Base-by-base conservation (phyloP, 495 filamentous ascomycete species). In the Cladorrhinum samala region DNA sequence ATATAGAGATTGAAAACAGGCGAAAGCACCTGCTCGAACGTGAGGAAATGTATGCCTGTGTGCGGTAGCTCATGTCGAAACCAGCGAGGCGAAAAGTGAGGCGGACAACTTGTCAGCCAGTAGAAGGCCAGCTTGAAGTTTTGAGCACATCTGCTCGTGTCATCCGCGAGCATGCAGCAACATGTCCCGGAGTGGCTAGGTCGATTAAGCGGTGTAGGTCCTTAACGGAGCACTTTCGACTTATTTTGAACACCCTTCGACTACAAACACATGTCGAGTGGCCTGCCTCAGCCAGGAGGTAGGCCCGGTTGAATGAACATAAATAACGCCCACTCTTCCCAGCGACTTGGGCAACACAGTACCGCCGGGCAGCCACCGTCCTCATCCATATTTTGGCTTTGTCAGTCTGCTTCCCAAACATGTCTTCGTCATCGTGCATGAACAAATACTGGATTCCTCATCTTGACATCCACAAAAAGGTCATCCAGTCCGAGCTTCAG, bases 371-470 rank as follows among this genome's bases (percentile, higher is more conserved):
- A 41, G 33, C 33, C 40, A 52, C 39, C 54, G 14, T 46, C 50
- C 46, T 33, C 16, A 52, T 14, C 20, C 18, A 33, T n/a, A 49
- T 16, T 30, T n/a, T 20, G 17, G 4, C 27, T n/a, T 20, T 18
- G 21, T 44, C 37, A 38, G 17, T 14, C 37, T 20, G n/a, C 21
- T 16, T 13, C 11, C 14, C 38, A 42, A 71, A 53, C 44, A 74
- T 74, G 68, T 67, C 71, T 45, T 62, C 57, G 16, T 70, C 71
- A 41, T 60, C 60, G 16, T 68, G 70, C 11, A 74, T 77, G 70
- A 80, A 78, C 62, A 69, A 63, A 59, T 81, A 78, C 65, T 81
- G 77, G 77, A 79, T 81, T 42, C 77, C 77, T 24, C 73, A 77
- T 53, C 59, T 73, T 48, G 76, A 79, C 39, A 81, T 81, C 70